Conservation (phyloP, 2,329 filamentous ascomycete species). For the Cercospora sp. region DNA sequence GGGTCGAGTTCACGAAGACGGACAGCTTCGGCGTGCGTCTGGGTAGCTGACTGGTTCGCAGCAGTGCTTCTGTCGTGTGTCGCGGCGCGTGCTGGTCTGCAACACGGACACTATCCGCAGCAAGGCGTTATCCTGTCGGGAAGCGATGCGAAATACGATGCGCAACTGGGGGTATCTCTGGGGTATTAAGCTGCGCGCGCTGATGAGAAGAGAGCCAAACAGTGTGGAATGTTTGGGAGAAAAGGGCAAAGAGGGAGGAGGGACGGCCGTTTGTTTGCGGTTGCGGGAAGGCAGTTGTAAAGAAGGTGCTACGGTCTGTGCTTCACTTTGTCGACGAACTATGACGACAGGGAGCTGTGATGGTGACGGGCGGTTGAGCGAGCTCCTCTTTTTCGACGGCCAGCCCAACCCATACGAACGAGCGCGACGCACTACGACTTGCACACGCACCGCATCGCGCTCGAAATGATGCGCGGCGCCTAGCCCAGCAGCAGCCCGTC, state of each 20-base stretch:
- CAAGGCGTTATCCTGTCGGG: slow-evolving; percentile 12
- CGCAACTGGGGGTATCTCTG: slow-evolving; percentile 14
- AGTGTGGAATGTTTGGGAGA: background rate
- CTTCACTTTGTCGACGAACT: background rate
- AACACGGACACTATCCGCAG: slow-evolving; percentile 12
- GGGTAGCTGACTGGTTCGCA: background rate
- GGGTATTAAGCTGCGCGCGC: slow-evolving; percentile 15
- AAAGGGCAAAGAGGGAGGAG: background rate
- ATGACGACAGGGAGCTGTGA: background rate
- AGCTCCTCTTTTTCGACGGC: background rate
- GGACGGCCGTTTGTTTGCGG: background rate
- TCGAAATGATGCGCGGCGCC: background rate
- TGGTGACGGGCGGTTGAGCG: background rate
- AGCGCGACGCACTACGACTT: no score
- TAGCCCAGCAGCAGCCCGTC: background rate
- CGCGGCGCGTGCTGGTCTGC: slow-evolving; percentile 4
- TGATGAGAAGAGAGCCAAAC: background rate
- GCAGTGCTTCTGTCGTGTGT: background rate
- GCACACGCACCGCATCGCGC: background rate
- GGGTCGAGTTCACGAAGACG: background rate
- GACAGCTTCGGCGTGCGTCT: background rate
- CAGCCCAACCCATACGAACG: background rate
- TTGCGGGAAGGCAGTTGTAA: background rate
- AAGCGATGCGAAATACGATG: slow-evolving; percentile 11
- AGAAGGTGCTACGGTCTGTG: background rate